phyloP scores from a whole-genome alignment of 176 grass and related monocot species.

The Chloris gayana region DNA sequence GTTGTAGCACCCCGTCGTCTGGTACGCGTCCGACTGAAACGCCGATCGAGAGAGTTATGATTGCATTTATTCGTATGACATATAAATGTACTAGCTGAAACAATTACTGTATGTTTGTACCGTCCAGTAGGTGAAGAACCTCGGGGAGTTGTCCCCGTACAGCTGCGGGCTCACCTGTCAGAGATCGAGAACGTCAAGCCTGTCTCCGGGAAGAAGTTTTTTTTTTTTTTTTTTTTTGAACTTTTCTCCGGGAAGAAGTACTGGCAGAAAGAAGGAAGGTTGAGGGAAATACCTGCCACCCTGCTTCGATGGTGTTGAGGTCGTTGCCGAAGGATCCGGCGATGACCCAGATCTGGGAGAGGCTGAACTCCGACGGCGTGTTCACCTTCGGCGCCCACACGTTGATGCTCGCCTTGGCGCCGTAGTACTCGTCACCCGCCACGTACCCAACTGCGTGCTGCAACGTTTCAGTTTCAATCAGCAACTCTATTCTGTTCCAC shows the following conservation, averaged over 20 bases:
- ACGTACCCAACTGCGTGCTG: conserved; percentile 96
- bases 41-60: too few species aligned
- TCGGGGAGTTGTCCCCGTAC: conserved; percentile 78
- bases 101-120: too few species aligned
- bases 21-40: conserved; percentile 71
- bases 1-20: conserved; percentile 96
- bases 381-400: conserved; percentile 81
- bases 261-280: background rate
- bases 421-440: conserved; percentile 86
- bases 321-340: conserved; percentile 84
- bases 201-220: background rate
- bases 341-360: conserved; percentile 98
- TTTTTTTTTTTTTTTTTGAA: too few species aligned
- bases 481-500: background rate
- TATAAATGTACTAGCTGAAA: too few species aligned
- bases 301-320: conserved; percentile 96
- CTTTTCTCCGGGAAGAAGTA: too few species aligned
- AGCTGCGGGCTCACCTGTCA: conserved; percentile 89
- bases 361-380: conserved; percentile 81
- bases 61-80: too few species aligned
- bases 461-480: background rate
- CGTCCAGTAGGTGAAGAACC: conserved; percentile 99
- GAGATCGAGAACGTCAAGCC: background rate
- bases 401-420: conserved; percentile 90
- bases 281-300: conserved; percentile 65